Base-by-base conservation (phyloP, 805 yeast species). In the Candida tibetensis region DNA sequence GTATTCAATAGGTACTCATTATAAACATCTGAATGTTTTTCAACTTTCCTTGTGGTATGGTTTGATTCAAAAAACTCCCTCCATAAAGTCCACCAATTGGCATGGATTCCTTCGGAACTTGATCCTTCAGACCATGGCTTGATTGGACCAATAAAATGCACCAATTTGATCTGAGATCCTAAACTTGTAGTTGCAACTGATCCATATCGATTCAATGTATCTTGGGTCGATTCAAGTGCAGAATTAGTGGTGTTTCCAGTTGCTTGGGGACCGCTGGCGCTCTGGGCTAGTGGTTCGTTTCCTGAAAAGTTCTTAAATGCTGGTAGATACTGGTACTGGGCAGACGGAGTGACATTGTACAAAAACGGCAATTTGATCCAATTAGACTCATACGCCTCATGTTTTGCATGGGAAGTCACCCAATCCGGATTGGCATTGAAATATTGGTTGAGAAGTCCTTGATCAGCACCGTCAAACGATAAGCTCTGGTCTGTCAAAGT, bases 391-490 rank as follows among this genome's bases (percentile, higher is more conserved):
- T n/a, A 13, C 17, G 25, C 28, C 29, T 26, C 10, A 5, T 35
- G 29, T 34, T 17, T 22, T 2, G 48, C 22, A 34, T 43, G 32
- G 7, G 34, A 34, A 19, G 41, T 44, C 40, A 67, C 63, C 73
- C 73, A 67, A 47, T 68, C 69, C 9, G 71, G 71, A 31, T 59
- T 52, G 7, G 55, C 31, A 41, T 69, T 72, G 56, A 85, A 87
- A 52, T 75, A 82, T 53, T 85, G 85, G 59, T 89, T 89, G 45
- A 89, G 67, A 26, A 89, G 68, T 9, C 97, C 97, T 60, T 89
- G 97, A 61, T 89, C 97, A 2, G 95, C 91, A 29, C 95, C 95
- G 60, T 89, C 97, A 49, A 87, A 85, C 3, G 72, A 60, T 2
- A 57, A 48, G 23, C 51, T 48, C 3, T 19, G 39, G 23, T 46